Conservation (phyloP, 805 yeast genomes). For the Candida insectalens region DNA sequence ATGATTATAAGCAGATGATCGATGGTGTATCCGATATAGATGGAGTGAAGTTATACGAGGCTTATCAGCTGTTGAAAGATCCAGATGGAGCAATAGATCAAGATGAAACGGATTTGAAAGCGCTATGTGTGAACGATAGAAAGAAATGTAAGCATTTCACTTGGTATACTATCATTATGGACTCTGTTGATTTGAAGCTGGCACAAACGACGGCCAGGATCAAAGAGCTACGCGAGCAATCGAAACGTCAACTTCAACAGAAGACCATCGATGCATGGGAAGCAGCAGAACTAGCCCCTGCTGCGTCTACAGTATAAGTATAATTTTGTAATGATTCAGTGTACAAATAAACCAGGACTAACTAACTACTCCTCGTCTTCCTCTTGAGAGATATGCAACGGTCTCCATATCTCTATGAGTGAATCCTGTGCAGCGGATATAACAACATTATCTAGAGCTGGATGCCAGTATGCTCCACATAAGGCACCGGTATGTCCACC, state of each 20-base stretch:
- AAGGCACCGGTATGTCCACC: conserved; percentile 78
- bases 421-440: conserved; percentile 71
- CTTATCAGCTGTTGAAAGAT: conserved; percentile 7
- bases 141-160: conserved; percentile 46
- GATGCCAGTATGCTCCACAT: conserved; percentile 61
- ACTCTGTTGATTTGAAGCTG: conserved; percentile 27
- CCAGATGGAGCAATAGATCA: conserved; percentile 2
- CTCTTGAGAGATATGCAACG: conserved; percentile 37
- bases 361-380: conserved; percentile 28
- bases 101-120: conserved; percentile 8
- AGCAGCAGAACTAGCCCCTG: too few species aligned
- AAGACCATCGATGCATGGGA: conserved; percentile 29
- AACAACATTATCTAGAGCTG: conserved; percentile 43
- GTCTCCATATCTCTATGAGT: conserved; percentile 69
- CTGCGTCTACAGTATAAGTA: too few species aligned
- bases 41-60: conserved; percentile 6
- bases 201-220: conserved; percentile 14
- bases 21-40: conserved; percentile 7
- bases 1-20: conserved; percentile 6
- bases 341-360: conserved; percentile 25
- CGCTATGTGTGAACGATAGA: conserved; percentile 41
- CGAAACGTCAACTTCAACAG: conserved; percentile 22
- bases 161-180: conserved; percentile 24
- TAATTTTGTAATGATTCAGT: too few species aligned
- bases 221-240: conserved; percentile 11